Conservation (phyloP, 2,329 filamentous ascomycete genomes). For the Nothomitra cinnamomea region DNA sequence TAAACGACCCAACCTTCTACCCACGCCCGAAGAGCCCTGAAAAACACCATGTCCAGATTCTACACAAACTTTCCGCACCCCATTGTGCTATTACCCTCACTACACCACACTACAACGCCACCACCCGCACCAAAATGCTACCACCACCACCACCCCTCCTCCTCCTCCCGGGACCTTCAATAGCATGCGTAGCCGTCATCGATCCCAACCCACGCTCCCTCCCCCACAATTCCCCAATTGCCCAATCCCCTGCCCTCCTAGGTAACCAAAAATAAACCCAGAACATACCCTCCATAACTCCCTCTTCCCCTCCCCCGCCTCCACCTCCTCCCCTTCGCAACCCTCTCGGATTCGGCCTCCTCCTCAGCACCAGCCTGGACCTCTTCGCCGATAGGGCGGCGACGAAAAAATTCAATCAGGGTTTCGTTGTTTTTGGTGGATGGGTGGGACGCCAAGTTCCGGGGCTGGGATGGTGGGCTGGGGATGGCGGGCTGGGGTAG, state of each 20-base stretch:
- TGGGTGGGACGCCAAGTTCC: constrained; percentile 9
- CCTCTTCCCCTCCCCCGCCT: background rate
- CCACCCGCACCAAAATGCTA: too few relatives aligned
- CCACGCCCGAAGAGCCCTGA: too few relatives aligned
- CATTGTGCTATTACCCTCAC: too few relatives aligned
- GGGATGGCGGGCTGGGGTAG: constrained; percentile 34
- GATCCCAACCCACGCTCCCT: background rate
- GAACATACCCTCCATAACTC: background rate
- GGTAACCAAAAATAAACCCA: background rate
- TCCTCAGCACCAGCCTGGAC: constrained; percentile 81
- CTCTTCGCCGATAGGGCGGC: constrained; percentile 77
- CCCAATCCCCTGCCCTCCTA: background rate
- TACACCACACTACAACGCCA: too few relatives aligned
- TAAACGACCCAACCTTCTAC: too few relatives aligned
- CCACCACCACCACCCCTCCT: too few relatives aligned
- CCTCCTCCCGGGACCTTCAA: background rate
- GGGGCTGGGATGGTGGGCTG: constrained; percentile 55
- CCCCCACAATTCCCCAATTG: too few relatives aligned
- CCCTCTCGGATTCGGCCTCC: constrained; percentile 68
- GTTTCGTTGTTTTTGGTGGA: constrained; percentile 86
- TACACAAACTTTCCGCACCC: too few relatives aligned
- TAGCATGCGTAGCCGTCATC: background rate
- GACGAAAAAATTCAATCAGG: constrained; percentile 56
- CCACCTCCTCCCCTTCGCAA: background rate
- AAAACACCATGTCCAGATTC: too few relatives aligned